A percentile compares a stretch with the other conserved stretches of the same genome.
Conservation (phyloP, 805 yeast genomes). For the Yarrowia sp. region DNA sequence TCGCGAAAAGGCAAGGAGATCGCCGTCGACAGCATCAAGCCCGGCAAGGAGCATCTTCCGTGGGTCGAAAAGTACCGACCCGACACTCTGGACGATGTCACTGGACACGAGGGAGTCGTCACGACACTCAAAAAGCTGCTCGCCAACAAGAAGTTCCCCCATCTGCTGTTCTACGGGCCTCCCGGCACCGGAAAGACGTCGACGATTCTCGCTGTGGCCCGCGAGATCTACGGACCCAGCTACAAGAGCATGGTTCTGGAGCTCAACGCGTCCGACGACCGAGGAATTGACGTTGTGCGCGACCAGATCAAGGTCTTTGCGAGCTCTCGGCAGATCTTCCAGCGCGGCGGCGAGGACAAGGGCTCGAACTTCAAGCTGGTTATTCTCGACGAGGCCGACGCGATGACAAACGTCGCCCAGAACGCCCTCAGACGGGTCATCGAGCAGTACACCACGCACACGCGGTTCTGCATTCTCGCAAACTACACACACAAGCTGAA, state of each 20-base stretch:
- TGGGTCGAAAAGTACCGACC: conserved; percentile 98
- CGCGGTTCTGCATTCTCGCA: conserved; percentile 94
- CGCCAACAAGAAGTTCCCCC: conserved; percentile 42
- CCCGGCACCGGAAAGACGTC: conserved; percentile 97
- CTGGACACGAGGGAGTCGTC: conserved; percentile 87
- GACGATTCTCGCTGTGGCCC: conserved; percentile 80
- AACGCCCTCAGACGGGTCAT: conserved; percentile 90
- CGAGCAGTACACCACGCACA: conserved; percentile 89
- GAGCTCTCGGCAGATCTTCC: conserved; percentile 77
- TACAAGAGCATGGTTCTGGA: conserved; percentile 89
- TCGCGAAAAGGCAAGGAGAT: conserved; percentile 28
- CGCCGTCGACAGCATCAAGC: conserved; percentile 28
- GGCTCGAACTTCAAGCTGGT: conserved; percentile 80
- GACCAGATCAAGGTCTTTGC: conserved; percentile 97
- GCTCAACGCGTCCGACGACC: conserved; percentile 92
- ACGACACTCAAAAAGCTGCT: conserved; percentile 63
- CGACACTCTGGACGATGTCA: conserved; percentile 72
- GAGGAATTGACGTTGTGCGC: conserved; percentile 97
- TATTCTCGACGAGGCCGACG: conserved; percentile 94
- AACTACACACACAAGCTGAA: conserved; percentile 93
- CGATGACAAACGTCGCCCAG: conserved; percentile 97
- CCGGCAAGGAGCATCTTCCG: conserved; percentile 52
- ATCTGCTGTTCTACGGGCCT: conserved; percentile 89
- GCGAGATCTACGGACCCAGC: conserved; percentile 87
- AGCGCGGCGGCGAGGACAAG: conserved; percentile 9